A percentile compares a stretch with the other conserved stretches of the same genome.
Evolutionary conservation across 2,329 filamentous ascomycete genomes (phyloP).

Genomic region (Emmonsia crescens): DNA sequence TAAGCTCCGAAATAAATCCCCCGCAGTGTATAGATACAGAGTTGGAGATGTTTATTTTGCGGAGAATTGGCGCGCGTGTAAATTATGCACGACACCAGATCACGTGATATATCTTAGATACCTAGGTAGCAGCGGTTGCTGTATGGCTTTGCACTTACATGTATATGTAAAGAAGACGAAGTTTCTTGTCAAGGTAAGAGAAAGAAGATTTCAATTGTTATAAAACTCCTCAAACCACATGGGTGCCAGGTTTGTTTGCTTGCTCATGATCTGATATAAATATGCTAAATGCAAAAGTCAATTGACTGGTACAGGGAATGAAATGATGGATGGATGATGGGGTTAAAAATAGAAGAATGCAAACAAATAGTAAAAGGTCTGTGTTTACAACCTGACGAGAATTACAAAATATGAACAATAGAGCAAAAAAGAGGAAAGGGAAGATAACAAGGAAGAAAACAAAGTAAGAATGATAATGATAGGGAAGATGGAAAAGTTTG

Average conservation of each 20-base stretch:
- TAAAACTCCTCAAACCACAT: too few relatives aligned
- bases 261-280: too few relatives aligned
- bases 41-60: background rate
- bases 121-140: too few relatives aligned
- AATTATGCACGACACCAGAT: background rate
- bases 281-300: slow-evolving; percentile 19
- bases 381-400: background rate
- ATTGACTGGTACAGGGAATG: slow-evolving; percentile 10
- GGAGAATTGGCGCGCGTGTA: background rate
- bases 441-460: background rate
- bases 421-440: background rate
- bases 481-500: background rate
- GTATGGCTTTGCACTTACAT: too few relatives aligned
- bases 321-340: background rate
- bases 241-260: background rate
- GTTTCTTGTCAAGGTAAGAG: too few relatives aligned
- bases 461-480: too few relatives aligned
- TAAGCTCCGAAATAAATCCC: background rate
- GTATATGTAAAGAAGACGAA: too few relatives aligned
- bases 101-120: too few relatives aligned
- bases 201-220: too few relatives aligned
- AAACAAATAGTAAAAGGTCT: background rate
- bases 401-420: background rate
- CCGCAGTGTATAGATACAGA: background rate
- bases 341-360: background rate